Percentiles rank a stretch among this genome's conserved stretches.
Conservation (phyloP, 805 yeast species). For the Myxozyma geophila region DNA sequence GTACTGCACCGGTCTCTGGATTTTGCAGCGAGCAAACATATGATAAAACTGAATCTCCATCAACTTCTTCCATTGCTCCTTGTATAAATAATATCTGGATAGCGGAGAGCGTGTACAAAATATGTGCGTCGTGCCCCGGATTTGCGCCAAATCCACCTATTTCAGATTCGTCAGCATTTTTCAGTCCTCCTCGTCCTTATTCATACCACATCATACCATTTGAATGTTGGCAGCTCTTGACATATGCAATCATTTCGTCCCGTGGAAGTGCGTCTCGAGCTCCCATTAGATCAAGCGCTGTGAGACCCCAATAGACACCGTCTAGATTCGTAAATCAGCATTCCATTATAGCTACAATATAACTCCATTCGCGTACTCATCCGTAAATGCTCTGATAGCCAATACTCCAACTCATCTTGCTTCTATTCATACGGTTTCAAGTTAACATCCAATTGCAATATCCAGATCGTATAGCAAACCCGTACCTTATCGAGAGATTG, state of each 20-base stretch:
- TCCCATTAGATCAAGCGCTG: slow-evolving; percentile 67
- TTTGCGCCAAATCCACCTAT: slow-evolving; percentile 87
- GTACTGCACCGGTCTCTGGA: slow-evolving; percentile 59
- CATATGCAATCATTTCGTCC: slow-evolving; percentile 68
- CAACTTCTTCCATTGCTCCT: slow-evolving; percentile 56
- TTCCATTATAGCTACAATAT: background rate
- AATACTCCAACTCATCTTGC: slow-evolving; percentile 70
- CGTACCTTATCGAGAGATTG: slow-evolving; percentile 54
- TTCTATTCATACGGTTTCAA: slow-evolving; percentile 40
- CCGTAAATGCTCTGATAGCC: slow-evolving; percentile 88
- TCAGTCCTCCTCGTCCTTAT: background rate
- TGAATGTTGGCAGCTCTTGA: slow-evolving; percentile 62
- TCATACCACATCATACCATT: slow-evolving; percentile 39
- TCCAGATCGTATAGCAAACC: background rate
- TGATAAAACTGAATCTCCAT: slow-evolving; percentile 45
- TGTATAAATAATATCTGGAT: slow-evolving; percentile 76
- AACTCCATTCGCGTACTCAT: slow-evolving; percentile 56
- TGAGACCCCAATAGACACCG: slow-evolving; percentile 95
- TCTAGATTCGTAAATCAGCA: slow-evolving; percentile 41
- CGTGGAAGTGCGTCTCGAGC: slow-evolving; percentile 62
- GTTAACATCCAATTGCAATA: background rate
- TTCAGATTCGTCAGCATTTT: background rate
- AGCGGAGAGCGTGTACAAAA: slow-evolving; percentile 83
- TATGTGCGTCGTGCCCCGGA: slow-evolving; percentile 87
- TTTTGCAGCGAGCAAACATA: slow-evolving; percentile 52